Evolutionary conservation across 2,329 filamentous ascomycete genomes (phyloP), one percentile per base, ranked within the genome.

Genomic region (Parastagonospora nodorum): DNA sequence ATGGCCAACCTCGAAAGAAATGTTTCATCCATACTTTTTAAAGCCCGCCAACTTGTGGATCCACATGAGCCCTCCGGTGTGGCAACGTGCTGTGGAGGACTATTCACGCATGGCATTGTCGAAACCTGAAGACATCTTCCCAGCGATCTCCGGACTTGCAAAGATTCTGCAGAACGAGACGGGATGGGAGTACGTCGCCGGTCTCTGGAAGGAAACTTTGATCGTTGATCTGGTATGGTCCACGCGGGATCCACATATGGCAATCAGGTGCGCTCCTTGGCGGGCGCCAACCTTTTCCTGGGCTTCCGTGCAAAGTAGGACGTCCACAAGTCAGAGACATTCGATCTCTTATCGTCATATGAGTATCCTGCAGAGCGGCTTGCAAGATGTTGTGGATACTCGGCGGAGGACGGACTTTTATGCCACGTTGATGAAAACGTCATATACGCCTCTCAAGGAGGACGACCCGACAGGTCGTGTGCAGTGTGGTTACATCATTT

Each of bases 261-360:
- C 30, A 6, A 7, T 19, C 5, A 29, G 47, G 31, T 45, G 47
- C 16, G 42, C 16, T 11, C 4, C 5, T 4, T 57, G 51, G 44
- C 45, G 47, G 4, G 56, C 50, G 27, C 56, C 56, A 14, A 55
- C 53, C 2, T 59, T 45, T 10, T 59, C 56, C 5, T 59, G 56
- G 56, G 50, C 50, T 3, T 53, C 50, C 12, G 19, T 56, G 10
- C 38, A 36, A 8, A 27, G 30, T 9, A 42, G 32, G 12, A 38
- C 3, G 27, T 19, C 27, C 27, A 6, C 12, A 37, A 28, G 9
- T 40, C 2, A 14, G 10, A 10, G 28, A 7, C 14, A 10, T 7
- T 40, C 5, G 8, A 45, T 50, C 36, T 41, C 14, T 14, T 50
- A 50, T 36, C 6, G 3, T 7, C 24, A 15, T 9, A 42, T 41